Percentiles rank a stretch among this genome's conserved stretches.
Evolutionary conservation across 805 yeast genomes (phyloP).

Genomic region (Wickerhamomyces bisporus): DNA sequence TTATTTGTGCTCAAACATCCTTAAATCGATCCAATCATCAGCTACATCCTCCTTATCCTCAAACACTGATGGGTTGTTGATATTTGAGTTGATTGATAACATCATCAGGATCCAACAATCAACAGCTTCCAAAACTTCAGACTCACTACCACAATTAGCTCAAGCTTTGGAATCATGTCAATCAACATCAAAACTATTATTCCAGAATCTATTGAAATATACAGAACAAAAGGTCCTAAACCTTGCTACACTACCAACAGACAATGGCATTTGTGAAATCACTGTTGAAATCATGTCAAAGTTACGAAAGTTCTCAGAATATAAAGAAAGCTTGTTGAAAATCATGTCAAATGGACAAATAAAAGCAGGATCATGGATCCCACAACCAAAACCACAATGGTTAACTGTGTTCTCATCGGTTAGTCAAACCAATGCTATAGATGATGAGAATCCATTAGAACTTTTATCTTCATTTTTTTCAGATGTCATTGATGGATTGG

Average conservation of each 20-base stretch:
- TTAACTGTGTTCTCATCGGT: conserved; percentile 44
- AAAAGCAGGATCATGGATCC: conserved; percentile 66
- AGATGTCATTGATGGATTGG: conserved; percentile 73
- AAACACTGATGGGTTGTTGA: conserved; percentile 44
- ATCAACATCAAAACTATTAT: conserved; percentile 35
- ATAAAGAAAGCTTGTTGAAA: conserved; percentile 43
- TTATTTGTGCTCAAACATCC: not conserved
- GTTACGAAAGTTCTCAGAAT: conserved; percentile 60
- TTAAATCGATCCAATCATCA: not conserved
- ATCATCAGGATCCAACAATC: conserved; percentile 31
- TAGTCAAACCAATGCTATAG: conserved; percentile 33
- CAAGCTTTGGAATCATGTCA: conserved; percentile 23
- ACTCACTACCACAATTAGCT: conserved; percentile 15
- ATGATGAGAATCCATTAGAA: conserved; percentile 39
- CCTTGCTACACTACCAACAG: conserved; percentile 51
- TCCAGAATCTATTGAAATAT: conserved; percentile 49
- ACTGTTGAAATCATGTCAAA: conserved; percentile 70
- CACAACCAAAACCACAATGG: conserved; percentile 52
- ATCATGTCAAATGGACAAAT: conserved; percentile 39
- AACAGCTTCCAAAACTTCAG: conserved; percentile 23
- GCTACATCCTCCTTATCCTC: not conserved
- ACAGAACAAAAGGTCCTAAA: conserved; percentile 47
- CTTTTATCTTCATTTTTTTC: conserved; percentile 63
- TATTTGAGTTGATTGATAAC: conserved; percentile 56
- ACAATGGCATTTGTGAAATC: conserved; percentile 64